Base-by-base conservation (phyloP, 1,284 basidiomycete genomes). In the Waitea zeae region DNA sequence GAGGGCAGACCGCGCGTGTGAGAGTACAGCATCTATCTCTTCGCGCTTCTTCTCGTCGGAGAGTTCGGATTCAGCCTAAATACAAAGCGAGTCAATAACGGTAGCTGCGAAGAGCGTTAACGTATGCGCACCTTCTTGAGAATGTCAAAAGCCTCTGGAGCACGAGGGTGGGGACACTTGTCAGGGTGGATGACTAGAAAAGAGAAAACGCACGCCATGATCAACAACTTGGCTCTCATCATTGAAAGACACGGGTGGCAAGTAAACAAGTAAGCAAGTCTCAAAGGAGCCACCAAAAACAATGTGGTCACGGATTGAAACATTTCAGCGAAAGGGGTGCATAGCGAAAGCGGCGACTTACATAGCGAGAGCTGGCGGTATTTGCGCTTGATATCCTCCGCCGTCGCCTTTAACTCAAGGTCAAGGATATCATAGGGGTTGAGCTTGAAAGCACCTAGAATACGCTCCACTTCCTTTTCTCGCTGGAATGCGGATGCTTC, bases 401-500 rank as follows among this genome's bases (percentile, higher is more conserved):
- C 53, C 5, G 70, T 72, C 15, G 68, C 68, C 13, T 60, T 57
- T 43, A 72, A 66, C 30, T 67, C 65, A 45, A 84, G 60, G 53
- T 80, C 69, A 43, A 87, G 54, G 37, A 81, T 69, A 49, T 86
- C 81, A 49, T 84, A 87, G 29, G 81, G 77, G 48, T 86, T 87
- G 44, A 87, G 64, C 49, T 79, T 86, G 63, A 87, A 86, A 1
- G 82, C 74, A 46, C 76, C 78, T 22, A 87, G 57, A 41, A 87
- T 86, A 14, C 81, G 73, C 36, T 86, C 81, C n/a, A 84, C 80
- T 49, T 86, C 81, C 15, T 82, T 54, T 50, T 86, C 81, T 27
- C 82, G 65, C 46, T 84, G 78, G 47, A 86, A 78, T 3, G 78
- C 81, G n/a, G 74, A 73, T 0, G 81, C 79, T 49, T 86, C 81